phyloP scores from a whole-genome alignment of 345 rosid genomes.

The Barbarea vulgaris region DNA sequence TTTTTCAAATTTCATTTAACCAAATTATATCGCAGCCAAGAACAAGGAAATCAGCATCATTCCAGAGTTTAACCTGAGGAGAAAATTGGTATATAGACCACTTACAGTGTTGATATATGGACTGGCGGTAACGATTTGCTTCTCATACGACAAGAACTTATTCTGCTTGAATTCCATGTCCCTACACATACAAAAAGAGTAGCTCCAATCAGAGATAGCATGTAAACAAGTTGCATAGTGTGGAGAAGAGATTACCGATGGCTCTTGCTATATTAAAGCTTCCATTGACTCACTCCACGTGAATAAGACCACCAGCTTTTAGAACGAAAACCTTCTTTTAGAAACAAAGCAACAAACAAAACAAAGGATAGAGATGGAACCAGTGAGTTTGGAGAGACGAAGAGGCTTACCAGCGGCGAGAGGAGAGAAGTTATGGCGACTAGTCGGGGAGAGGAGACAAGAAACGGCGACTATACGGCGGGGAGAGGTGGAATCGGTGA shows the following conservation, averaged over 20 bases:
- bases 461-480: no score
- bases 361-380: no score
- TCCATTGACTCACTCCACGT: constrained; percentile 69
- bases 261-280: constrained; percentile 97
- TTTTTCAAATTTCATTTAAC: constrained; percentile 45
- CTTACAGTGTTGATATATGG: constrained; percentile 80
- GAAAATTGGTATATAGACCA: not conserved
- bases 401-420: no score
- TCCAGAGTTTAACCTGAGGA: constrained; percentile 85
- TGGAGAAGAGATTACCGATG: constrained; percentile 57
- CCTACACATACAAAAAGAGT: constrained; percentile 50
- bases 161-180: constrained; percentile 97
- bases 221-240: constrained; percentile 17
- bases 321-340: no score
- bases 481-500: no score
- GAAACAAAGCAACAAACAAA: no score
- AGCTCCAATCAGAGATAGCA: constrained; percentile 28
- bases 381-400: no score
- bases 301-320: constrained; percentile 99
- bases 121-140: constrained; percentile 84
- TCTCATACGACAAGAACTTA: constrained; percentile 71
- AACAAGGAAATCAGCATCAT: constrained; percentile 89
- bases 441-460: no score
- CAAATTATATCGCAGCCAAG: constrained; percentile 98
- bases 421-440: no score